These are phyloP conservation scores for Nicotiana sylvestris DNA, from an alignment of 257 asterid genomes.

Conservation along the genomic window DNA sequence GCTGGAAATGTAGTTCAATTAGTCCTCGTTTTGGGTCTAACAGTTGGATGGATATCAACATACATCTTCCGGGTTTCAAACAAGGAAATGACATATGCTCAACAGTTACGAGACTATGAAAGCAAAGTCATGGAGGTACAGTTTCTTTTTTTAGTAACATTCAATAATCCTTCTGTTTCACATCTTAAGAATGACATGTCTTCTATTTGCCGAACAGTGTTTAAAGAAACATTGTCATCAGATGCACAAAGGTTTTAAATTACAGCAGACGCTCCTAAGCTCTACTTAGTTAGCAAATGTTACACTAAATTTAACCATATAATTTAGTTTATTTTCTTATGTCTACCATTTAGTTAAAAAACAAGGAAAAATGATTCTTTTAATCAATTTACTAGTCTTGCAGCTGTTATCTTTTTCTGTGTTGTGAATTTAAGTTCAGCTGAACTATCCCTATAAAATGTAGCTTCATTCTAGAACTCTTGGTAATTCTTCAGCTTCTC, in stretches of 20 bases:
- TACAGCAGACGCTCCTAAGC: background rate
- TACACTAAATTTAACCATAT: background rate
- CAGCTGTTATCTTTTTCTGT: background rate
- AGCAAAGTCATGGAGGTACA: conserved; percentile 89
- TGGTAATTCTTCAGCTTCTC: background rate
- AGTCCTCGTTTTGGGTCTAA: conserved; percentile 83
- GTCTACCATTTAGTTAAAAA: background rate
- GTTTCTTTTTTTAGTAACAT: background rate
- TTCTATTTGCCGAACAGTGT: background rate
- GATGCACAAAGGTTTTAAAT: background rate
- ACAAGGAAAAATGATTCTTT: background rate
- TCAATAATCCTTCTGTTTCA: background rate
- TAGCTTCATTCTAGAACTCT: background rate
- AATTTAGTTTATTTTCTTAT: background rate
- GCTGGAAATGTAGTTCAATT: conserved; percentile 95
- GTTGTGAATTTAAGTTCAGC: background rate
- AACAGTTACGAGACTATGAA: conserved; percentile 87
- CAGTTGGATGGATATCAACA: conserved; percentile 93
- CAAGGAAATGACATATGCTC: conserved; percentile 96
- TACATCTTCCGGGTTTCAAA: conserved; percentile 91
- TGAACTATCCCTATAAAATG: background rate
- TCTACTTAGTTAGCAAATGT: background rate
- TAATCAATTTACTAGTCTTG: background rate
- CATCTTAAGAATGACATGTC: background rate
- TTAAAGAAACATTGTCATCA: background rate